Evolutionary conservation across 306 rosid species (phyloP).

Genomic region (Vicia villosa): DNA sequence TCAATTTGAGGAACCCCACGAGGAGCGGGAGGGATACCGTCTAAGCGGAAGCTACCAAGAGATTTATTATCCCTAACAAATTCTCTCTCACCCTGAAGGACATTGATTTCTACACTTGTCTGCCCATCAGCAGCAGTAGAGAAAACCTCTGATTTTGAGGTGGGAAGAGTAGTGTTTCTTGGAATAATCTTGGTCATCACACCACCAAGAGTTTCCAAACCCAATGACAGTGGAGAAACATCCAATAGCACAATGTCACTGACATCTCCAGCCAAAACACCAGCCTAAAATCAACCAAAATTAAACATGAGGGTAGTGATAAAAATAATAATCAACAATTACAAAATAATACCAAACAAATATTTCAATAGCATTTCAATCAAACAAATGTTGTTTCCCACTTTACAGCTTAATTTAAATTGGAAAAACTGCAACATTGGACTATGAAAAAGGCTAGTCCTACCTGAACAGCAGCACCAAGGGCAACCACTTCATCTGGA

Average conservation of each 20-base stretch:
- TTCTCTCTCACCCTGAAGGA: constrained; percentile 94
- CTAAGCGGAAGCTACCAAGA: constrained; percentile 94
- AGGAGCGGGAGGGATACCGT: constrained; percentile 94
- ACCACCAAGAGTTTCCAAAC: constrained; percentile 91
- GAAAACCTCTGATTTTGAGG: constrained; percentile 96
- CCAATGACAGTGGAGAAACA: constrained; percentile 79
- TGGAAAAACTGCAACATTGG: background rate
- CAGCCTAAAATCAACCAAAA: constrained; percentile 59
- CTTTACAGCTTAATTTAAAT: background rate
- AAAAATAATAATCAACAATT: no score
- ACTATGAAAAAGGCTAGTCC: constrained; percentile 3
- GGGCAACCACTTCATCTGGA: constrained; percentile 96
- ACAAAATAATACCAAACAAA: no score
- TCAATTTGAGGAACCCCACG: constrained; percentile 98
- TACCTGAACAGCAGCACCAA: constrained; percentile 98
- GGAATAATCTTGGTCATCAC: constrained; percentile 98
- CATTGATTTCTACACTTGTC: constrained; percentile 93
- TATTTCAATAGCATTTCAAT: no score
- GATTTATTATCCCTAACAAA: constrained; percentile 96
- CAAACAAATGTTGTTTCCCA: background rate
- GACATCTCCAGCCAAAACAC: constrained; percentile 90
- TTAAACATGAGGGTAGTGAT: background rate
- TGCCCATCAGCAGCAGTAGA: constrained; percentile 97
- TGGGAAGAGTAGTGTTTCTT: constrained; percentile 92
- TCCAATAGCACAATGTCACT: constrained; percentile 90